phyloP scores from a whole-genome alignment of 202 grass and related monocot genomes.

The Digitaria exilis region DNA sequence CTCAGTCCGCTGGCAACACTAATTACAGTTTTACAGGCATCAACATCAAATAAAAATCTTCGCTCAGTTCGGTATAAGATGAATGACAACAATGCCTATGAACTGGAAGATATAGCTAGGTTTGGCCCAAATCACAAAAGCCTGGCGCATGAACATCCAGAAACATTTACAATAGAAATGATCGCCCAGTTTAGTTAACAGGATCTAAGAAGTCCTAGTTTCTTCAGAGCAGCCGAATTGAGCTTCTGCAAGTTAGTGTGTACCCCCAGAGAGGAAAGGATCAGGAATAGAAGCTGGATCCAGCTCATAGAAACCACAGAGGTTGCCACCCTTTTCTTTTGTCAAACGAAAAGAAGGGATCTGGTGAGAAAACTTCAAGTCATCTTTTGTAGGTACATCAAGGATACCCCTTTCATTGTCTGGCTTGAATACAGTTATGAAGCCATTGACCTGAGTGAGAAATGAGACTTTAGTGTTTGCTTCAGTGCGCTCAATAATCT shows the following conservation, averaged over 20 bases:
- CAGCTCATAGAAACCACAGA: constrained; percentile 77
- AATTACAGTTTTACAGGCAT: neutral
- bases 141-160: neutral
- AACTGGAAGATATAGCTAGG: neutral
- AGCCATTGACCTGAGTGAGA: constrained; percentile 63
- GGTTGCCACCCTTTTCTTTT: constrained; percentile 64
- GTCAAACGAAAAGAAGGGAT: constrained; percentile 70
- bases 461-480: constrained; percentile 45
- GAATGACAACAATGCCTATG: neutral
- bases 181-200: neutral
- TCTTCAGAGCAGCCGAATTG: neutral
- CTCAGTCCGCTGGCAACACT: constrained; percentile 12
- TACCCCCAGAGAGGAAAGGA: constrained; percentile 42
- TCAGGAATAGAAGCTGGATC: constrained; percentile 85
- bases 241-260: constrained; percentile 11
- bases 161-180: neutral
- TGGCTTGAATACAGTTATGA: constrained; percentile 69
- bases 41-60: neutral
- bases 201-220: neutral
- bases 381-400: constrained; percentile 56
- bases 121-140: neutral
- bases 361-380: constrained; percentile 75
- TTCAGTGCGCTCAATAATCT: constrained; percentile 69
- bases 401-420: constrained; percentile 40
- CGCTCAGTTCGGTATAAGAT: neutral